Evolutionary conservation across 169 alveolate species (phyloP), one percentile per base, ranked within the genome.

Genomic region (Plasmodium fragile): DNA sequence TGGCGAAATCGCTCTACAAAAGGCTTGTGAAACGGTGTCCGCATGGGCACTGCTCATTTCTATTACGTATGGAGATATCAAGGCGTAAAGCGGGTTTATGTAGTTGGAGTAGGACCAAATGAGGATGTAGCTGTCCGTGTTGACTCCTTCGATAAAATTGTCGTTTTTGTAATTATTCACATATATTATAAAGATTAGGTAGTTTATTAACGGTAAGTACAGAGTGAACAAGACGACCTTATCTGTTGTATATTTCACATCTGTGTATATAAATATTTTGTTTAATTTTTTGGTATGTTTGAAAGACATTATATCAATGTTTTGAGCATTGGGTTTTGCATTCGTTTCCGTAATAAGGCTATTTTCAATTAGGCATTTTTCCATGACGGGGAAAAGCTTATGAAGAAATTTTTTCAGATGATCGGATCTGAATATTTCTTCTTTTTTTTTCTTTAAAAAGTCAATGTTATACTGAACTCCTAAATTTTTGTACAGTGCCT

Each of bases 221-320:
- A 77, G 10, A 8, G 93, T 87, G 71, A 87, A 87, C 39, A 87
- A 77, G 52, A 79, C 93, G 1, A 87, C 89, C 55, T 87, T 87
- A 41, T 87, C 89, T 41, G 93, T 87, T 53, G 93, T 87, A 71
- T 87, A 87, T 30, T 87, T 87, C 49, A 87, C 87, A 78, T 87
- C 93, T 87, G 93, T 87, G 49, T 87, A 87, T 39, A 87, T 87
- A 32, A 87, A 87, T 87, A 87, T 87, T 87, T 87, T 87, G 80
- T 87, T 87, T 78, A 87, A 55, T 41, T 87, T 32, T 87, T 87
- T 87, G 22, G 70, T 71, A 87, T 71, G 59, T 65, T 78, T 87
- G 41, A 77, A 87, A 28, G 93, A 78, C 32, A 55, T 69, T 28
- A 87, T 77, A 22, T 87, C 93, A 8, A 22, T 30, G 45, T 43